A percentile compares a stretch with the other conserved stretches of the same genome.
phyloP scores from a whole-genome alignment of 371 early-diverging fungal species.

The Mortierella sp. region DNA sequence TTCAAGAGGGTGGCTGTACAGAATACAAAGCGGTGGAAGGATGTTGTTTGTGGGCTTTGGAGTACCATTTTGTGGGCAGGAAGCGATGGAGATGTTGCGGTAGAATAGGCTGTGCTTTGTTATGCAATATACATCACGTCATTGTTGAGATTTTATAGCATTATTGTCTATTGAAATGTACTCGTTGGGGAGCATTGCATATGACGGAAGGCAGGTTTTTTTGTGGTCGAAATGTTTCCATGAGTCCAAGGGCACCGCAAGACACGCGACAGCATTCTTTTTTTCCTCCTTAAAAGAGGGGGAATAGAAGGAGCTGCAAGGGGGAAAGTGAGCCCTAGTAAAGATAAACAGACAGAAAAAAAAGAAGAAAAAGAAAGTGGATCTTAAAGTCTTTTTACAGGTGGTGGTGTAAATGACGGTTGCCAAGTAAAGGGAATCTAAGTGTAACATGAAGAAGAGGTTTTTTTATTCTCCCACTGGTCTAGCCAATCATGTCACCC shows the following conservation, averaged over 20 bases:
- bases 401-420: background rate
- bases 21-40: background rate
- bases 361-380: background rate
- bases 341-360: background rate
- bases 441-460: background rate
- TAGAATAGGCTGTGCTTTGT: background rate
- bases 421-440: background rate
- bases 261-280: background rate
- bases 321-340: background rate
- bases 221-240: no score
- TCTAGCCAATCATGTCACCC: no score
- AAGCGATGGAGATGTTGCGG: background rate
- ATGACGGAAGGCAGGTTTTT: no score
- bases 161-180: no score
- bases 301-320: background rate
- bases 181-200: no score
- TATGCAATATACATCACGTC: background rate
- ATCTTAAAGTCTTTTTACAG: background rate
- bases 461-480: background rate
- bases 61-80: constrained; percentile 23
- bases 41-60: constrained; percentile 36
- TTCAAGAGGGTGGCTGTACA: background rate
- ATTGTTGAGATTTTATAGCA: background rate
- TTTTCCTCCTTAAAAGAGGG: background rate
- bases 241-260: background rate